These are phyloP conservation scores for Hypoxylon fuscum DNA, from an alignment of 495 filamentous ascomycete species.

Conservation along the genomic window DNA sequence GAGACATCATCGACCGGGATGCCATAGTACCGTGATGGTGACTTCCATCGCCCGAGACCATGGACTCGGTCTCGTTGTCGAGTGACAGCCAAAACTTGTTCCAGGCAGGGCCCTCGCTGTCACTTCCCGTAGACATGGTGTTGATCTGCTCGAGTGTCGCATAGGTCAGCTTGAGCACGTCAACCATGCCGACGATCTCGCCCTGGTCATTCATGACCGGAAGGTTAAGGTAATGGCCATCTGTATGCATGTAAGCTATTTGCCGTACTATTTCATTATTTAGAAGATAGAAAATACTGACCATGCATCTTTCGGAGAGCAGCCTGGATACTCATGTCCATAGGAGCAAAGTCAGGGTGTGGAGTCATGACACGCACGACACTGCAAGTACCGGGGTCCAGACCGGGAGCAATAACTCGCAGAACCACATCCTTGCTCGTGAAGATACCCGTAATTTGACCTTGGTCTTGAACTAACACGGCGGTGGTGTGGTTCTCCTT, in stretches of 20 bases:
- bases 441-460: conserved; percentile 97
- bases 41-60: conserved; percentile 88
- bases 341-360: conserved; percentile 96
- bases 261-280: background rate
- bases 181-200: conserved; percentile 99
- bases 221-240: conserved; percentile 97
- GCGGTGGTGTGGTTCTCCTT: conserved; percentile 98
- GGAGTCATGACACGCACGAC: conserved; percentile 99
- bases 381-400: conserved; percentile 94
- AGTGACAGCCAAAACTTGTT: conserved; percentile 99
- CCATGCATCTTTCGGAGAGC: conserved; percentile 99
- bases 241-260: conserved; percentile 54
- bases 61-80: conserved; percentile 94
- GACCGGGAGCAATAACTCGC: conserved; percentile 94
- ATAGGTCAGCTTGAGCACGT: conserved; percentile 97
- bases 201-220: conserved; percentile 97
- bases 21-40: conserved; percentile 65
- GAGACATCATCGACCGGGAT: conserved; percentile 76
- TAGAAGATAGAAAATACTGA: conserved; percentile 57
- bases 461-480: conserved; percentile 94
- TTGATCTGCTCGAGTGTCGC: conserved; percentile 95
- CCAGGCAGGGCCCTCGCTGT: conserved; percentile 96
- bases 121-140: conserved; percentile 68
- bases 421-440: conserved; percentile 99
- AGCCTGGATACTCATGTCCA: conserved; percentile 99